phyloP scores from a whole-genome alignment of 2,329 filamentous ascomycete species.

The Exophiala calicioides region DNA sequence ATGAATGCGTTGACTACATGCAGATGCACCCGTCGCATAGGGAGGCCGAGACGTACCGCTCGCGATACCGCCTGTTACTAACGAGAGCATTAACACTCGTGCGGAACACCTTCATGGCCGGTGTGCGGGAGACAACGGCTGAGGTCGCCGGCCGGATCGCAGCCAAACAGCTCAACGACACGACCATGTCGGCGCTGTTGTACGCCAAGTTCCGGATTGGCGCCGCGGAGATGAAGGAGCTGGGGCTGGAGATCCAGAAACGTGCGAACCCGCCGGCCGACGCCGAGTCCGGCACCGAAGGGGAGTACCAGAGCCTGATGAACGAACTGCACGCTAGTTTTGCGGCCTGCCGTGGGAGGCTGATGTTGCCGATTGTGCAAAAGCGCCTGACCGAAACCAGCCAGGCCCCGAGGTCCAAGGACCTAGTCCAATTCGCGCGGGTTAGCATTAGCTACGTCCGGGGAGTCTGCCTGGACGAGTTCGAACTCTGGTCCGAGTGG shows the following conservation, averaged over 20 bases:
- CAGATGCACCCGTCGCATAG: slow-evolving; percentile 78
- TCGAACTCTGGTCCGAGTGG: slow-evolving; percentile 67
- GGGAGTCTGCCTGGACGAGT: slow-evolving; percentile 66
- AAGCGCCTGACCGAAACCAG: slow-evolving; percentile 60
- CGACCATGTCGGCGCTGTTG: slow-evolving; percentile 68
- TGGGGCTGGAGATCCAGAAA: slow-evolving; percentile 69
- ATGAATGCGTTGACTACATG: slow-evolving; percentile 93
- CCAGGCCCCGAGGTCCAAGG: slow-evolving; percentile 61
- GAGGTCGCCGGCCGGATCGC: slow-evolving; percentile 65
- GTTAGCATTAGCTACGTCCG: slow-evolving; percentile 66
- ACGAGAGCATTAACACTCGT: slow-evolving; percentile 68
- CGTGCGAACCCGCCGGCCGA: slow-evolving; percentile 62
- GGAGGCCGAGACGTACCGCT: slow-evolving; percentile 83
- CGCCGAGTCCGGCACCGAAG: slow-evolving; percentile 58
- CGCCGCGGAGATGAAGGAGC: slow-evolving; percentile 64
- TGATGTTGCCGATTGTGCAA: slow-evolving; percentile 63
- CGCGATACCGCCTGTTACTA: slow-evolving; percentile 80
- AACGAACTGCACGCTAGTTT: slow-evolving; percentile 67
- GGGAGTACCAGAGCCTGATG: slow-evolving; percentile 66
- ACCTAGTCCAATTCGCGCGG: slow-evolving; percentile 65
- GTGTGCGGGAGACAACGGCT: slow-evolving; percentile 62
- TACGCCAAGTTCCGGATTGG: slow-evolving; percentile 71
- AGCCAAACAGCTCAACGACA: slow-evolving; percentile 69
- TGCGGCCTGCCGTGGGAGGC: slow-evolving; percentile 57
- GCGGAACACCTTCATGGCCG: slow-evolving; percentile 65